These are phyloP conservation scores for Paraphaeosphaeria sporulosa DNA, from an alignment of 2,329 filamentous ascomycete genomes.

Conservation along the genomic window DNA sequence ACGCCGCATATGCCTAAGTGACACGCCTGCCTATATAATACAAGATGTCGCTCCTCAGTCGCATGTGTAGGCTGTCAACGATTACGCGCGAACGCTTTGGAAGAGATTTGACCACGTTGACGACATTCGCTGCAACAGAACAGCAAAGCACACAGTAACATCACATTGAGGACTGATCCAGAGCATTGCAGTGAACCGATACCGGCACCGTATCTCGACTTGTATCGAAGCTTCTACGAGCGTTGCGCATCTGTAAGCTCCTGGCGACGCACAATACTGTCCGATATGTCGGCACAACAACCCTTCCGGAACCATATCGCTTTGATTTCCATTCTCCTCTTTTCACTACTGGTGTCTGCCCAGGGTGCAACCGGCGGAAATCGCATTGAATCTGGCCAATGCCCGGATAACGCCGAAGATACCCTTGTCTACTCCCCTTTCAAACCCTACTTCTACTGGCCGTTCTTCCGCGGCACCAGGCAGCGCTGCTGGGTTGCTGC, in stretches of 20 bases:
- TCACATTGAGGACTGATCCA: no score
- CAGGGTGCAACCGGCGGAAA: conserved; percentile 12
- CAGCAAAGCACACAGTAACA: no score
- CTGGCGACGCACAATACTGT: neutral
- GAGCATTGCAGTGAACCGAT: no score
- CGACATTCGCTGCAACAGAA: no score
- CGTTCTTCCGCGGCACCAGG: conserved; percentile 7
- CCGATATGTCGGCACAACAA: conserved; percentile 4
- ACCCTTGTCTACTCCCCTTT: conserved; percentile 31
- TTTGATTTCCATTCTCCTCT: conserved; percentile 3
- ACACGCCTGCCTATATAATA: no score
- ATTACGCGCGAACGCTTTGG: no score
- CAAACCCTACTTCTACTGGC: conserved; percentile 25
- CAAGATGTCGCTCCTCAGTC: no score
- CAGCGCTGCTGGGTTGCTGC: conserved; percentile 39
- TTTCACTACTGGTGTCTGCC: conserved; percentile 11
- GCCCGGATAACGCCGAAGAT: conserved; percentile 14
- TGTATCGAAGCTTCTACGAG: neutral
- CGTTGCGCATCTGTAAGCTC: neutral
- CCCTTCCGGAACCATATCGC: neutral
- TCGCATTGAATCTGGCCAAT: conserved; percentile 19
- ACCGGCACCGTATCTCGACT: no score
- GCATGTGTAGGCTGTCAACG: no score
- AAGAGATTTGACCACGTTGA: no score
- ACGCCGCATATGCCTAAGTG: no score